Percentiles rank a stretch among this genome's conserved stretches.
These are phyloP conservation scores for Nicotiana attenuata DNA, from an alignment of 257 asterid genomes.

Conservation along the genomic window DNA sequence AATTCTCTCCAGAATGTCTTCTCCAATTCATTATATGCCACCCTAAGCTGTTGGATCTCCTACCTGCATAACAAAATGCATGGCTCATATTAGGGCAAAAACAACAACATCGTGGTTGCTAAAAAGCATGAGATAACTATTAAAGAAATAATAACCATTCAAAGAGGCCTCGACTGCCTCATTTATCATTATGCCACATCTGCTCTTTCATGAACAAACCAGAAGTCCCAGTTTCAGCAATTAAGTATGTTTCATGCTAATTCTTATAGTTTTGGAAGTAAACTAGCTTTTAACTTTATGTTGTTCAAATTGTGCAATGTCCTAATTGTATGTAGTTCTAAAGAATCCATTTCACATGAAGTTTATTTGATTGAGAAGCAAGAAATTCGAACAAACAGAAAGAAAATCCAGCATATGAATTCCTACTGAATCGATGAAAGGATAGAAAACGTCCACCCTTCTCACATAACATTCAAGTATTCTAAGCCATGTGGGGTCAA, in stretches of 20 bases:
- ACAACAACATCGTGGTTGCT: background rate
- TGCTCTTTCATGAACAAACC: background rate
- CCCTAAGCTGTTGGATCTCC: conserved; percentile 34
- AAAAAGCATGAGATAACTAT: conserved; percentile 10
- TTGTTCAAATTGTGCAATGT: background rate
- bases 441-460: background rate
- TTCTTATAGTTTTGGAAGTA: background rate
- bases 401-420: background rate
- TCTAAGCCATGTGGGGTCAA: background rate
- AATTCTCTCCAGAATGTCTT: conserved; percentile 43
- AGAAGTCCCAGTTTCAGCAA: background rate
- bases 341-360: background rate
- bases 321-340: background rate
- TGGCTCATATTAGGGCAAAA: conserved; percentile 22
- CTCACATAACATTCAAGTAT: background rate
- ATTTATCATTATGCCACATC: background rate
- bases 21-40: conserved; percentile 62
- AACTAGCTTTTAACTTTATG: background rate
- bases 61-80: conserved; percentile 30
- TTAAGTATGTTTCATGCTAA: background rate
- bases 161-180: background rate
- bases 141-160: background rate
- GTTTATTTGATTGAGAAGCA: background rate
- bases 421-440: background rate
- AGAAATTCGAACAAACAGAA: background rate